These are phyloP conservation scores for Pseudonitzschia multistriata DNA, from an alignment of 108 stramenopile species.

Conservation along the genomic window DNA sequence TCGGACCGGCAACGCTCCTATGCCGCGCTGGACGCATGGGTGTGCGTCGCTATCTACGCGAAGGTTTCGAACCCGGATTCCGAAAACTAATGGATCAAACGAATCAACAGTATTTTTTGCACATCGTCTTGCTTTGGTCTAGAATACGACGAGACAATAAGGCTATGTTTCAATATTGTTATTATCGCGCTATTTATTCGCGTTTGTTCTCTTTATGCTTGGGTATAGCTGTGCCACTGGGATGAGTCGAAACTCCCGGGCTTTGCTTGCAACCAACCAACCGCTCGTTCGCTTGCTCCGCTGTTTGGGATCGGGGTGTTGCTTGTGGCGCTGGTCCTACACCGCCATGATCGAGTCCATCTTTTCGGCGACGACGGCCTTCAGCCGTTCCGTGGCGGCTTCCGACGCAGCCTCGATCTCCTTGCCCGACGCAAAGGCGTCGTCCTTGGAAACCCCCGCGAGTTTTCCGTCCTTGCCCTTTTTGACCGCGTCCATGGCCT, in stretches of 20 bases:
- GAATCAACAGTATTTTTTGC: background rate
- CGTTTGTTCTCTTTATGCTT: no score
- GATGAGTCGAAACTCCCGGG: no score
- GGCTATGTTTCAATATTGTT: no score
- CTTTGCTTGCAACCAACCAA: no score
- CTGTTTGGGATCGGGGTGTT: background rate
- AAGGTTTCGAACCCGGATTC: constrained; percentile 5
- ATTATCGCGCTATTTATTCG: no score
- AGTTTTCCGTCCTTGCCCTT: constrained; percentile 80
- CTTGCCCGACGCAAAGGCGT: constrained; percentile 78
- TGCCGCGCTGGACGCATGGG: constrained; percentile 77
- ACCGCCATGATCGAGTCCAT: constrained; percentile 72
- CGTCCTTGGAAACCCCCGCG: constrained; percentile 80
- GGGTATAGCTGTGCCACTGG: no score
- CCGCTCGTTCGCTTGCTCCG: no score
- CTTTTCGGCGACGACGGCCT: constrained; percentile 70
- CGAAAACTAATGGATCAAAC: background rate
- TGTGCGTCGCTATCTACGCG: constrained; percentile 59
- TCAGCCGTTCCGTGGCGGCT: constrained; percentile 52
- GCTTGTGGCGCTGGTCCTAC: background rate
- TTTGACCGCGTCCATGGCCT: constrained; percentile 74
- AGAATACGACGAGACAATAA: no score
- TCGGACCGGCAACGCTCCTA: constrained; percentile 61
- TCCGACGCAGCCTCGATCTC: constrained; percentile 78
- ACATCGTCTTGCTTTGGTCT: no score